Conservation (phyloP, 345 rosid species). For the Corymbia maculata region DNA sequence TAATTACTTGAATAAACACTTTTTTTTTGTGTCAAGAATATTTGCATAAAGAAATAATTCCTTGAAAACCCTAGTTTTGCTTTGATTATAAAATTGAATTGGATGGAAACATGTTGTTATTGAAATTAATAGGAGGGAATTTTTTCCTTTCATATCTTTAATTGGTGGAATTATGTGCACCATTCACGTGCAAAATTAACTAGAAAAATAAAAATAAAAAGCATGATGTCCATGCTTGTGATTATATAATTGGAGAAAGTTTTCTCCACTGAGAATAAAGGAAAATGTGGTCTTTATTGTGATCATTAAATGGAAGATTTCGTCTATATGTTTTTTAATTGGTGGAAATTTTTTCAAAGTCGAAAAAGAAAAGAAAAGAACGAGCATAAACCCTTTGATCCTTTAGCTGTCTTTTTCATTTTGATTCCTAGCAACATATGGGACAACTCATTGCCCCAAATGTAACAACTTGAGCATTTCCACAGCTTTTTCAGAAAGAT, state of each 20-base stretch:
- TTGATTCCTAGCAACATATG: neutral
- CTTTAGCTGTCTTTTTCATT: neutral
- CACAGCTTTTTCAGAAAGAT: neutral
- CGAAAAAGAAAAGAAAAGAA: neutral
- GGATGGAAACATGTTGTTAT: neutral
- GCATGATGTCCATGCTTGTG: fast-evolving
- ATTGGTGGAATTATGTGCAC: neutral
- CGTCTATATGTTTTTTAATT: neutral
- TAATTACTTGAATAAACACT: neutral
- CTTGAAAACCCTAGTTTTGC: neutral
- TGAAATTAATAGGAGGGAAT: neutral
- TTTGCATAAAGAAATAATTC: neutral
- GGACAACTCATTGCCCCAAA: neutral
- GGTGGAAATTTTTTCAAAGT: neutral
- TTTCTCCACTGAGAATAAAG: neutral
- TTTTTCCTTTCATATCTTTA: neutral
- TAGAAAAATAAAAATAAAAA: neutral
- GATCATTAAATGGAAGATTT: neutral
- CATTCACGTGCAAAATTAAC: neutral
- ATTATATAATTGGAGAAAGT: neutral
- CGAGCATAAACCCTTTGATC: neutral
- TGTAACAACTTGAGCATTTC: neutral
- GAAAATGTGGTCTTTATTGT: neutral
- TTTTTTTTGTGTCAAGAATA: neutral
- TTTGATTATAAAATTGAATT: neutral